Evolutionary conservation across 257 asterid genomes (phyloP).

Genomic region (Fraxinus cuspidata): DNA sequence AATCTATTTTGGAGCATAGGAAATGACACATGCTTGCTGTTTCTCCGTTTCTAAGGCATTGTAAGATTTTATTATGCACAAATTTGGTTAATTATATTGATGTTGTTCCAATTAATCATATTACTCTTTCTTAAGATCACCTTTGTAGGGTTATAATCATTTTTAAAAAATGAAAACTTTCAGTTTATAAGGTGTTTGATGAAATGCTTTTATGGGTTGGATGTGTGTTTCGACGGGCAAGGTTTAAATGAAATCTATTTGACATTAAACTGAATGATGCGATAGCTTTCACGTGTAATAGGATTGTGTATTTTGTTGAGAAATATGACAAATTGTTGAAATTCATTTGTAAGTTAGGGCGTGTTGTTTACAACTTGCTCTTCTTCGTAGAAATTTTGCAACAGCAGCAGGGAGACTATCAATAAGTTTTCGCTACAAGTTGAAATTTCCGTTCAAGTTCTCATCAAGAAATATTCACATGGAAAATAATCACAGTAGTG

Average conservation of each 20-base stretch:
- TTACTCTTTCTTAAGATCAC: neutral
- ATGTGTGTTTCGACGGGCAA: neutral
- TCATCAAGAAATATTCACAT: constrained; percentile 55
- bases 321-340: neutral
- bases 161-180: neutral
- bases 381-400: constrained; percentile 40
- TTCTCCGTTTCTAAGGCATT: constrained; percentile 42
- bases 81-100: neutral
- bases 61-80: constrained; percentile 40
- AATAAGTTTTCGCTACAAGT: constrained; percentile 28
- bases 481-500: constrained; percentile 49
- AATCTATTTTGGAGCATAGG: constrained; percentile 35
- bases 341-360: neutral
- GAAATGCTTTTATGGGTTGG: constrained; percentile 25
- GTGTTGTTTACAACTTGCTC: neutral
- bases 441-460: constrained; percentile 49
- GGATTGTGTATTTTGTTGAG: neutral
- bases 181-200: constrained; percentile 26
- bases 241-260: neutral
- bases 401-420: constrained; percentile 29
- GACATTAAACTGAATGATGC: neutral
- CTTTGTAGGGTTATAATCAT: neutral
- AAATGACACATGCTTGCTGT: constrained; percentile 51
- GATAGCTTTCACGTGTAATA: neutral
- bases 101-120: neutral